Percentiles rank a stretch among this genome's conserved stretches.
Evolutionary conservation across 2,329 filamentous ascomycete species (phyloP).

Genomic region (Arthrobotrys conoides): DNA sequence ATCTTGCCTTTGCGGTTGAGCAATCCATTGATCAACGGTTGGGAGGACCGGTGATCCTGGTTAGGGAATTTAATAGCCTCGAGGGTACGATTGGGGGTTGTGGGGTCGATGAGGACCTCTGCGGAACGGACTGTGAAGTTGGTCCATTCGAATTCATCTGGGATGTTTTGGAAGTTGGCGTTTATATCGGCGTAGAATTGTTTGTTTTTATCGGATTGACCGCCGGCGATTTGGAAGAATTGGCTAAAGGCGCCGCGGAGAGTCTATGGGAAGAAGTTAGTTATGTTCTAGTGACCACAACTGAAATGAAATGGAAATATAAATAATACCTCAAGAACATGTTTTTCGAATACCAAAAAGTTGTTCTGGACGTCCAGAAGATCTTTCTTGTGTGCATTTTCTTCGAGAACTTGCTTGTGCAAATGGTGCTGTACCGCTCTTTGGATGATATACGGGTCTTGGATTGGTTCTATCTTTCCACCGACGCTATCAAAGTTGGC

Average conservation of each 20-base stretch:
- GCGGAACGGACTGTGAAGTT: constrained; percentile 82
- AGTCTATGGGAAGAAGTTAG: constrained; percentile 70
- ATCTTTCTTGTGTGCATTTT: constrained; percentile 96
- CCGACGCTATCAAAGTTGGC: constrained; percentile 79
- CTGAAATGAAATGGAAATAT: no score
- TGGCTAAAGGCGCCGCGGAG: constrained; percentile 85
- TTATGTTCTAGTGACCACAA: neutral
- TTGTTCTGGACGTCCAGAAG: constrained; percentile 91
- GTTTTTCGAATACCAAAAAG: constrained; percentile 87
- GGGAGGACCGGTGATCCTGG: constrained; percentile 83
- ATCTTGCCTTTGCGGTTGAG: constrained; percentile 82
- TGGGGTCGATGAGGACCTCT: constrained; percentile 82
- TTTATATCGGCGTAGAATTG: constrained; percentile 85
- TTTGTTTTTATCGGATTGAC: constrained; percentile 85
- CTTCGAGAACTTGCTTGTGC: constrained; percentile 90
- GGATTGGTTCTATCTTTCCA: constrained; percentile 77
- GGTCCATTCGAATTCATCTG: constrained; percentile 90
- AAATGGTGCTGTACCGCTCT: constrained; percentile 86
- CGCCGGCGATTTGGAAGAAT: constrained; percentile 84
- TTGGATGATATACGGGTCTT: constrained; percentile 91
- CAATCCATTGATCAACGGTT: constrained; percentile 86
- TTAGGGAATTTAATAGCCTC: constrained; percentile 87
- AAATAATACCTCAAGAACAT: constrained; percentile 75
- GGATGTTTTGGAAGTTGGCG: constrained; percentile 80
- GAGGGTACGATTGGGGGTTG: constrained; percentile 79